phyloP scores from a whole-genome alignment of 805 yeast species.

The Torulaspora gathmanii region DNA sequence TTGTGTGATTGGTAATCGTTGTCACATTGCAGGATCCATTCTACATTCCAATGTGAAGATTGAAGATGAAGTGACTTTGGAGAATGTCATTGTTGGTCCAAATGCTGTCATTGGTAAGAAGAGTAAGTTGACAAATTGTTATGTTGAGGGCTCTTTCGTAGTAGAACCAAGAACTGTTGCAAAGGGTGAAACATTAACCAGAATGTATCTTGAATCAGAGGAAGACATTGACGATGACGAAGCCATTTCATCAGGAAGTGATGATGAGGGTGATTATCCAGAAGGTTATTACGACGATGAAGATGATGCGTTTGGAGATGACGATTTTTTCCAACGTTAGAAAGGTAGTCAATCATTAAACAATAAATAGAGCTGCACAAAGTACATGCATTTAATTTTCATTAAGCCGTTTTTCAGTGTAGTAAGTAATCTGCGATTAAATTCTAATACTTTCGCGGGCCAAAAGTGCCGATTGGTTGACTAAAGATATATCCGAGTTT shows the following conservation, averaged over 20 bases:
- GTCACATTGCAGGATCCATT: constrained; percentile 84
- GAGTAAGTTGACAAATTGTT: constrained; percentile 69
- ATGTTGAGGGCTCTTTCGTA: constrained; percentile 73
- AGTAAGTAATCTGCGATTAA: too few relatives aligned
- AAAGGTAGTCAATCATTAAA: background rate
- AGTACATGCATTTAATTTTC: background rate
- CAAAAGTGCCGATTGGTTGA: background rate
- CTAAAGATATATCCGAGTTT: background rate
- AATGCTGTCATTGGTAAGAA: constrained; percentile 60
- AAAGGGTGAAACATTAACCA: constrained; percentile 57
- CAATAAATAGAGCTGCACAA: background rate
- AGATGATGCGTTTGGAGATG: constrained; percentile 49
- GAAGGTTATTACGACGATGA: constrained; percentile 42
- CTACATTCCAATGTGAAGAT: constrained; percentile 64
- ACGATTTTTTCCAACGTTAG: constrained; percentile 55
- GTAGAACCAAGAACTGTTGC: constrained; percentile 51
- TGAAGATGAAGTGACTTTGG: constrained; percentile 70
- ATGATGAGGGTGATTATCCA: constrained; percentile 35
- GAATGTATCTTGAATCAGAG: constrained; percentile 28
- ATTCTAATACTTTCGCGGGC: too few relatives aligned
- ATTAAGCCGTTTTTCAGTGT: too few relatives aligned
- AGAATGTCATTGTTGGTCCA: constrained; percentile 82
- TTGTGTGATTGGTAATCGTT: constrained; percentile 77
- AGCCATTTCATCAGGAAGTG: constrained; percentile 34
- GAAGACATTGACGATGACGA: constrained; percentile 26